Conservation (phyloP, 1,139 yeast genomes). For the Hyphopichia buzzinii region DNA sequence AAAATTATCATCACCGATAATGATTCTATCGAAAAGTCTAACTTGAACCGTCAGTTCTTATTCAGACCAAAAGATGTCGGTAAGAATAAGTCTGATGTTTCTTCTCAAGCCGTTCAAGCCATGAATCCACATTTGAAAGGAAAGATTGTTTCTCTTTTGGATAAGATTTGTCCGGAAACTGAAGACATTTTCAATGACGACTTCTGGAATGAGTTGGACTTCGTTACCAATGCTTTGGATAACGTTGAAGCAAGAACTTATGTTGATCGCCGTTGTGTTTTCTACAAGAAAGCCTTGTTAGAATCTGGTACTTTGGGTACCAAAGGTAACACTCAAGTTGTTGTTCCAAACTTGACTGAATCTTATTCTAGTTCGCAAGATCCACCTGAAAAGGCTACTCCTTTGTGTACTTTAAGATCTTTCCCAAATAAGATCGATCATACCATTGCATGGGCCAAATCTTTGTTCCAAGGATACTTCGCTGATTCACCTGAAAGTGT, state of each 20-base stretch:
- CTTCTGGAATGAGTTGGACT: slow-evolving; percentile 83
- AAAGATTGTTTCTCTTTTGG: slow-evolving; percentile 72
- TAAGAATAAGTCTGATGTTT: slow-evolving; percentile 83
- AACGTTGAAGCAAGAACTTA: slow-evolving; percentile 97
- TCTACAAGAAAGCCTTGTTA: slow-evolving; percentile 83
- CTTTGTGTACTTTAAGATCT: slow-evolving; percentile 92
- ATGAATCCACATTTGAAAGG: slow-evolving; percentile 87
- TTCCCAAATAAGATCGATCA: slow-evolving; percentile 98
- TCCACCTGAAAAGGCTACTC: slow-evolving; percentile 97
- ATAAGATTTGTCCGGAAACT: slow-evolving; percentile 92
- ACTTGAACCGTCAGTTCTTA: slow-evolving; percentile 91
- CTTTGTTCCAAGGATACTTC: slow-evolving; percentile 91
- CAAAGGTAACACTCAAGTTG: slow-evolving; percentile 96
- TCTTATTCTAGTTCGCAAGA: slow-evolving; percentile 95
- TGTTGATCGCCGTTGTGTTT: slow-evolving; percentile 95
- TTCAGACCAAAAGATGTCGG: slow-evolving; percentile 96
- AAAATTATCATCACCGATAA: slow-evolving; percentile 84
- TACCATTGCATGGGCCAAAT: slow-evolving; percentile 98
- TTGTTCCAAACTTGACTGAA: slow-evolving; percentile 89
- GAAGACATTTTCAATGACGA: slow-evolving; percentile 80
- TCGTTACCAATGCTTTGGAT: slow-evolving; percentile 95
- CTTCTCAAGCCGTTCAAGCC: slow-evolving; percentile 74
- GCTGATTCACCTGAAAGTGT: slow-evolving; percentile 90
- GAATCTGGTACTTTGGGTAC: slow-evolving; percentile 99
- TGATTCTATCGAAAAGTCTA: slow-evolving; percentile 93